A percentile compares a stretch with the other conserved stretches of the same genome.
These are phyloP conservation scores for Helianthus tuberosus DNA, from an alignment of 129 eudicot genomes.

Conservation along the genomic window DNA sequence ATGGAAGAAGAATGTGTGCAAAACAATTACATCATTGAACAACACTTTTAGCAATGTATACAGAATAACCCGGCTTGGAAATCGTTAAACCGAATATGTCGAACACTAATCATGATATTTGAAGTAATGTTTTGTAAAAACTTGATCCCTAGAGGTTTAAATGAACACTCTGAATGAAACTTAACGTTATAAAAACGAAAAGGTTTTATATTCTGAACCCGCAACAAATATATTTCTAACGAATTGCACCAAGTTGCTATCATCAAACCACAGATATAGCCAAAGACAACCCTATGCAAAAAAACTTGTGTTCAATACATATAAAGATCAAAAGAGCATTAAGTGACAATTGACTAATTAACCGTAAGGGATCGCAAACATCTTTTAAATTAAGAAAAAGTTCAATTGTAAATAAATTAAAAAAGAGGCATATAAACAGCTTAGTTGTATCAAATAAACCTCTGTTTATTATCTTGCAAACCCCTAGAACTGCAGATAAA, in stretches of 20 bases:
- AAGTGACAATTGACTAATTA: background rate
- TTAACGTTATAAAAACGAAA: no score
- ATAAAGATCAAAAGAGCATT: background rate
- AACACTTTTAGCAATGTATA: no score
- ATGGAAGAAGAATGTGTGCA: no score
- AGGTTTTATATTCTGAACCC: constrained; percentile 35
- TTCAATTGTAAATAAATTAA: background rate
- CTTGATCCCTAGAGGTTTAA: no score
- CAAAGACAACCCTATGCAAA: constrained; percentile 53
- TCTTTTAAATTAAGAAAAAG: background rate
- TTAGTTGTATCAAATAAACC: constrained; percentile 80
- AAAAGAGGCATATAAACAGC: constrained; percentile 12
- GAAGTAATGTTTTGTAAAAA: no score
- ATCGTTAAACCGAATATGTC: no score
- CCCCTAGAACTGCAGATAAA: no score
- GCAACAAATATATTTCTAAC: constrained; percentile 86
- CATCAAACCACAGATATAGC: no score
- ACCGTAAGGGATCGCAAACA: background rate
- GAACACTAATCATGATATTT: no score
- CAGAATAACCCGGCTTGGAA: no score
- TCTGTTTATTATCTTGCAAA: constrained; percentile 5
- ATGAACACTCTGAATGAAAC: no score
- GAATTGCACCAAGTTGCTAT: constrained; percentile 49
- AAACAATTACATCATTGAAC: no score
- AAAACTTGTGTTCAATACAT: constrained; percentile 11